Evolutionary conservation across 441 rosid genomes (phyloP), one percentile per base, ranked within the genome.

Genomic region (Arabidopsis hybrid): DNA sequence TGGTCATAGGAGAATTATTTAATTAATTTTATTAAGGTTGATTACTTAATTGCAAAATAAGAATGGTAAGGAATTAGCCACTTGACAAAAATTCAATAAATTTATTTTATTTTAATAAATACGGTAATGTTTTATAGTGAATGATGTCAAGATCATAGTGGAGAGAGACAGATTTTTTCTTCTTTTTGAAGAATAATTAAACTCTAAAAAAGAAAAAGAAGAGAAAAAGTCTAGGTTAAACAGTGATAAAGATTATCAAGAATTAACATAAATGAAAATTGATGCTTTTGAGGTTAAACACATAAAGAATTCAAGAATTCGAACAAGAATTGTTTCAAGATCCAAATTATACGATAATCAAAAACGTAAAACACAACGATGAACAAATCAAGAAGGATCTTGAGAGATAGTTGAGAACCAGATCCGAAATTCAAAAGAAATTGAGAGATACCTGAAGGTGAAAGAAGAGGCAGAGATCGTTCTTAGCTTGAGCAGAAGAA

Each of bases 401-500:
- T 26, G 29, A 26, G 29, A 26, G 29, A 26, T 26, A 26, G 29
- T 26, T 26, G 29, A 26, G 29, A 26, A 1, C 29, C 29, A 26
- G 29, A 26, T 74, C 38, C 4, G 38, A 66, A 7, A 45, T 6
- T 21, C 2, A 55, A 42, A 55, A 1, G 39, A 47, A 47, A 3
- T 26, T 5, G 55, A 73, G 32, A 67, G 21, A 35, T 60, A 75
- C 78, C 78, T 74, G 68, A 34, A 74, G 63, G n/a, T 67, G n/a
- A 8, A 42, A 51, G 60, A 65, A 26, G 29, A 26, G 29, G 50
- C 10, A 46, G 18, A 55, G 29, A 49, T 8, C 6, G 53, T 17
- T 47, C 9, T 21, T 0, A 47, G 52, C 52, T 47, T 14, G 18
- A 49, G 53, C 53, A 45, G 7, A 40, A 46, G 36, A 55, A 67